A percentile compares a stretch with the other conserved stretches of the same genome.
Evolutionary conservation across 108 stramenopile species (phyloP).

Genomic region (Asterionellopsis glacialis): DNA sequence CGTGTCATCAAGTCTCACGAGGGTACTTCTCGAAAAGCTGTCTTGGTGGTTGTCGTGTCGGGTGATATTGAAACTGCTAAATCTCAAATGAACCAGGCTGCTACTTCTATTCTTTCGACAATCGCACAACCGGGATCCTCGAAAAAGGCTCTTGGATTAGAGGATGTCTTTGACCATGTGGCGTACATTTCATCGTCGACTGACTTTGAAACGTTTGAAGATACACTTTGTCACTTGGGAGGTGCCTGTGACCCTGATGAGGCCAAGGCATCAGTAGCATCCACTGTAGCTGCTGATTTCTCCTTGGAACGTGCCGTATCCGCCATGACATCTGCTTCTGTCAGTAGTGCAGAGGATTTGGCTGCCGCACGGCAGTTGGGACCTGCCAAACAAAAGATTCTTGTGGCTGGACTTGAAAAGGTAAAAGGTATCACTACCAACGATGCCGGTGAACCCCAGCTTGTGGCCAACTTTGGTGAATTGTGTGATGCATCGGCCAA

Average conservation of each 20-base stretch:
- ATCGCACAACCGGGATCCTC: slow-evolving; percentile 39
- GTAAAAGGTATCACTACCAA: slow-evolving; percentile 11
- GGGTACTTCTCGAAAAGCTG: slow-evolving; percentile 9
- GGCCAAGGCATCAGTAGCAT: slow-evolving; percentile 3
- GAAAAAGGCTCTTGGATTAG: slow-evolving; percentile 37
- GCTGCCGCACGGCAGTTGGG: slow-evolving; percentile 61
- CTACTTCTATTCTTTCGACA: slow-evolving; percentile 42
- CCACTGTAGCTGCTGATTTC: slow-evolving; percentile 19
- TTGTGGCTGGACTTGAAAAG: slow-evolving; percentile 34
- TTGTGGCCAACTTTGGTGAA: slow-evolving; percentile 74
- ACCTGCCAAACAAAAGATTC: slow-evolving; percentile 38
- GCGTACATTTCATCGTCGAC: slow-evolving; percentile 53
- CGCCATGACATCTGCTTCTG: slow-evolving; percentile 22
- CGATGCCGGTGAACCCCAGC: slow-evolving; percentile 21
- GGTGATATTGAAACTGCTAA: slow-evolving; percentile 18
- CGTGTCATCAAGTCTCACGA: slow-evolving; percentile 33
- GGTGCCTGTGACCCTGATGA: slow-evolving; percentile 5
- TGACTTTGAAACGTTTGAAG: slow-evolving; percentile 19
- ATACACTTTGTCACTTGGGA: slow-evolving; percentile 1
- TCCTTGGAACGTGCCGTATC: slow-evolving; percentile 19
- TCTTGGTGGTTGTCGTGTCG: slow-evolving; percentile 54
- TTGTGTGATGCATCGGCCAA: slow-evolving; percentile 61
- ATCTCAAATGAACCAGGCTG: slow-evolving; percentile 40
- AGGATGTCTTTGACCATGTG: slow-evolving; percentile 64
- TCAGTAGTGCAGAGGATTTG: slow-evolving; percentile 55